Evolutionary conservation across 495 filamentous ascomycete genomes (phyloP).

Genomic region (Tetracladium marchalianum): DNA sequence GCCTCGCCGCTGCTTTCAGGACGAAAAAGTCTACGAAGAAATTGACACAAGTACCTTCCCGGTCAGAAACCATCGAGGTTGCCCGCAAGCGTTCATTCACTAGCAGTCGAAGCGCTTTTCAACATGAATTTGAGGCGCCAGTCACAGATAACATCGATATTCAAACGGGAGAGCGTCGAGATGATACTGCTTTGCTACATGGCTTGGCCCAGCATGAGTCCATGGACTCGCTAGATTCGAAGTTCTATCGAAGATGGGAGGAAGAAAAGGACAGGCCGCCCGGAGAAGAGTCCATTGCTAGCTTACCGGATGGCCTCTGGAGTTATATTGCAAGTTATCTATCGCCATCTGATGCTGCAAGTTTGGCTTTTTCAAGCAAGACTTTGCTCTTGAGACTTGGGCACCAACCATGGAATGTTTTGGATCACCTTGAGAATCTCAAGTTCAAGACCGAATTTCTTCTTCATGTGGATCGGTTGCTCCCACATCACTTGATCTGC

Average conservation of each 20-base stretch:
- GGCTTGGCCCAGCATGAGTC: slow-evolving; percentile 30
- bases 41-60: no score
- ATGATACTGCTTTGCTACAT: slow-evolving; percentile 40
- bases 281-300: slow-evolving; percentile 35
- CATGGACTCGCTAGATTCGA: slow-evolving; percentile 11
- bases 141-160: slow-evolving; percentile 22
- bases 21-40: no score
- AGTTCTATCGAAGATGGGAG: slow-evolving; percentile 12
- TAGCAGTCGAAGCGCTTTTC: not conserved
- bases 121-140: not conserved
- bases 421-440: slow-evolving; percentile 29
- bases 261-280: slow-evolving; percentile 23
- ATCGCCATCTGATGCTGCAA: slow-evolving; percentile 32
- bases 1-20: no score
- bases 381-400: slow-evolving; percentile 34
- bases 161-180: slow-evolving; percentile 38
- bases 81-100: not conserved
- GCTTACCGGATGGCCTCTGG: slow-evolving; percentile 36
- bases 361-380: slow-evolving; percentile 36
- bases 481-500: slow-evolving; percentile 46
- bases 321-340: slow-evolving; percentile 28
- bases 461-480: slow-evolving; percentile 28
- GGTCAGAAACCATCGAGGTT: no score
- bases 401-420: slow-evolving; percentile 19
- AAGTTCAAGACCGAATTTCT: slow-evolving; percentile 37